Conservation (phyloP, 2,329 filamentous ascomycete genomes). For the Colletotrichum trifolii region DNA sequence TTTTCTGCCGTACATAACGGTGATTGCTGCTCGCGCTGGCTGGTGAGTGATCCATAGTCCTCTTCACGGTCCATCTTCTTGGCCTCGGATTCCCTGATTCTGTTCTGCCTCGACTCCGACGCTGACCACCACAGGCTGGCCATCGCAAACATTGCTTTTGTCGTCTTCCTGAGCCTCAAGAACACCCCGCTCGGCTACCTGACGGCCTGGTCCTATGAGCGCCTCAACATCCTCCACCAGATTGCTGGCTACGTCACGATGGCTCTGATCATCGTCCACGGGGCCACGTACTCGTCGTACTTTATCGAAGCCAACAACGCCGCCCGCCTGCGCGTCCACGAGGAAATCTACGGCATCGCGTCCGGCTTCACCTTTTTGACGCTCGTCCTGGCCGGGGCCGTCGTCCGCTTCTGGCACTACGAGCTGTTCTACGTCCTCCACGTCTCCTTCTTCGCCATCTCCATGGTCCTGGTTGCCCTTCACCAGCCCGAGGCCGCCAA, state of each 20-base stretch:
- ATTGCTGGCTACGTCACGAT: constrained; percentile 63
- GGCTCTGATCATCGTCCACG: constrained; percentile 58
- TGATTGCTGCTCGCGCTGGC: constrained; percentile 51
- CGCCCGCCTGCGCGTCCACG: constrained; percentile 47
- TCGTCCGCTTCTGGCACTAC: constrained; percentile 61
- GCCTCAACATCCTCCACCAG: constrained; percentile 68
- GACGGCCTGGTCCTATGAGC: constrained; percentile 67
- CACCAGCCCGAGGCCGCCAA: constrained; percentile 61
- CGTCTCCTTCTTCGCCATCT: constrained; percentile 59
- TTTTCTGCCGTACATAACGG: constrained; percentile 44
- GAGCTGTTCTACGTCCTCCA: constrained; percentile 67
- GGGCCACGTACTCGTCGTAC: constrained; percentile 53
- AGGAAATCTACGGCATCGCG: constrained; percentile 61
- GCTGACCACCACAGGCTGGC: constrained; percentile 46
- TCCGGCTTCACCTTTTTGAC: constrained; percentile 58
- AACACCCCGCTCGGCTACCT: constrained; percentile 68
- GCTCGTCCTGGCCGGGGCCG: constrained; percentile 54
- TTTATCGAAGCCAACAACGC: constrained; percentile 48
- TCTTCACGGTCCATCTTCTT: too few relatives aligned
- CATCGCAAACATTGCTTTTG: constrained; percentile 59
- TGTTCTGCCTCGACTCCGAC: too few relatives aligned
- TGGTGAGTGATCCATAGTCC: constrained; percentile 46
- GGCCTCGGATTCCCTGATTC: too few relatives aligned
- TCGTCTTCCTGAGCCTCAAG: constrained; percentile 64
- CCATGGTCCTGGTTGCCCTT: constrained; percentile 59